Evolutionary conservation across 306 rosid genomes (phyloP).

Genomic region (Acacia crassicarpa): DNA sequence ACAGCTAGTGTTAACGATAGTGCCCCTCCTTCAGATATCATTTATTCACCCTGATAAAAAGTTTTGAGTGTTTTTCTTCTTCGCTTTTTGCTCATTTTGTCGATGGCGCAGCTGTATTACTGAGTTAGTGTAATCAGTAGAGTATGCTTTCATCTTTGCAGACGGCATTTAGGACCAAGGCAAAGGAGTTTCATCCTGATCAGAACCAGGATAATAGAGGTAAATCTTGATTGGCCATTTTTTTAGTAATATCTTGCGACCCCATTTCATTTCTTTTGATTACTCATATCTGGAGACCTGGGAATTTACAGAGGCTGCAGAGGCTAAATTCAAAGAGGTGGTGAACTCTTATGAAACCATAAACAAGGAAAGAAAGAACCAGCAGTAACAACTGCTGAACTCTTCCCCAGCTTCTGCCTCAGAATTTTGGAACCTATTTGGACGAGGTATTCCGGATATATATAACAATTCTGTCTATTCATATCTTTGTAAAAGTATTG

Average conservation of each 20-base stretch:
- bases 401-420: slow-evolving; percentile 2
- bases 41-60: not conserved
- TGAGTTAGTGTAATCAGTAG: slow-evolving; percentile 8
- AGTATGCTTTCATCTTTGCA: slow-evolving; percentile 35
- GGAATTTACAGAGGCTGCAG: slow-evolving; percentile 75
- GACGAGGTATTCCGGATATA: slow-evolving; percentile 32
- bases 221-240: slow-evolving; percentile 32
- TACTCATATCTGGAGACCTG: slow-evolving; percentile 13
- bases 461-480: slow-evolving; percentile 11
- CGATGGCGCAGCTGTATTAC: slow-evolving; percentile 9
- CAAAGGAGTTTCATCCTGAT: slow-evolving; percentile 94
- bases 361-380: slow-evolving; percentile 67
- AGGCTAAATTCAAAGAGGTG: slow-evolving; percentile 95
- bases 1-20: slow-evolving; percentile 3
- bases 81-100: not conserved
- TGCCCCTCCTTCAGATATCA: slow-evolving; percentile 5
- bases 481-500: slow-evolving; percentile 25
- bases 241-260: not conserved
- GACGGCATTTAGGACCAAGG: slow-evolving; percentile 92
- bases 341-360: slow-evolving; percentile 90
- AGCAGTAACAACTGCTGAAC: slow-evolving; percentile 20
- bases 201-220: slow-evolving; percentile 93
- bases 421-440: slow-evolving; percentile 17
- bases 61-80: no score
- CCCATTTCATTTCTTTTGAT: slow-evolving; percentile 23